These are phyloP conservation scores for Pogostemon cablin DNA, from an alignment of 257 asterid species.

Conservation along the genomic window DNA sequence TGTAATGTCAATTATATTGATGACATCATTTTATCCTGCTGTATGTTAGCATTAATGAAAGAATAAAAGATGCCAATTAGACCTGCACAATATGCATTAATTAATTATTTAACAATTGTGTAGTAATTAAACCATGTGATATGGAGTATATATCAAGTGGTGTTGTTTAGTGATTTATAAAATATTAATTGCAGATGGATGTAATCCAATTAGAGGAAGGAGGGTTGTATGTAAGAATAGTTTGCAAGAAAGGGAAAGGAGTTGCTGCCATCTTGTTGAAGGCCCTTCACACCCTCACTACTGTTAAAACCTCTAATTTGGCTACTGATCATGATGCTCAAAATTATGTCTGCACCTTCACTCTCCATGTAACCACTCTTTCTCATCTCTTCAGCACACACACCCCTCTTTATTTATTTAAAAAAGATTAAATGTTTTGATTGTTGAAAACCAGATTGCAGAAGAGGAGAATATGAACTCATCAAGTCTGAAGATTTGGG, in stretches of 20 bases:
- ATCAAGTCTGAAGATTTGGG: conserved; percentile 59
- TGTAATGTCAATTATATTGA: too few species aligned
- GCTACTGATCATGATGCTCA: conserved; percentile 36
- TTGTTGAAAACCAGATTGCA: conserved; percentile 47
- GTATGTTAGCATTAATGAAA: too few species aligned
- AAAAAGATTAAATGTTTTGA: background rate
- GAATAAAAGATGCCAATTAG: too few species aligned
- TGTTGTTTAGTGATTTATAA: too few species aligned
- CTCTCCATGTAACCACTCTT: conserved; percentile 48
- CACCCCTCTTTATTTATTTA: background rate
- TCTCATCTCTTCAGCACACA: background rate
- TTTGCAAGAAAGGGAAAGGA: conserved; percentile 54
- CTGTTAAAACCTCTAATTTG: conserved; percentile 57
- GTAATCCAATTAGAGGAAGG: conserved; percentile 58
- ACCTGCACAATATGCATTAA: too few species aligned
- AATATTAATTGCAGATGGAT: conserved; percentile 54
- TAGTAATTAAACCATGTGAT: too few species aligned
- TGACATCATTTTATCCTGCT: too few species aligned
- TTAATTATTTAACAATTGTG: too few species aligned
- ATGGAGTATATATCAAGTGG: too few species aligned
- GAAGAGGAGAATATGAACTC: conserved; percentile 45
- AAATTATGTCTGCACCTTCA: conserved; percentile 61
- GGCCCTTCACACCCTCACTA: conserved; percentile 58
- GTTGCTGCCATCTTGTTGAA: conserved; percentile 53
- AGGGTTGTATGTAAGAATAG: conserved; percentile 58